phyloP scores from a whole-genome alignment of 768 basidiomycete species.

The Rhizopogon rudus region DNA sequence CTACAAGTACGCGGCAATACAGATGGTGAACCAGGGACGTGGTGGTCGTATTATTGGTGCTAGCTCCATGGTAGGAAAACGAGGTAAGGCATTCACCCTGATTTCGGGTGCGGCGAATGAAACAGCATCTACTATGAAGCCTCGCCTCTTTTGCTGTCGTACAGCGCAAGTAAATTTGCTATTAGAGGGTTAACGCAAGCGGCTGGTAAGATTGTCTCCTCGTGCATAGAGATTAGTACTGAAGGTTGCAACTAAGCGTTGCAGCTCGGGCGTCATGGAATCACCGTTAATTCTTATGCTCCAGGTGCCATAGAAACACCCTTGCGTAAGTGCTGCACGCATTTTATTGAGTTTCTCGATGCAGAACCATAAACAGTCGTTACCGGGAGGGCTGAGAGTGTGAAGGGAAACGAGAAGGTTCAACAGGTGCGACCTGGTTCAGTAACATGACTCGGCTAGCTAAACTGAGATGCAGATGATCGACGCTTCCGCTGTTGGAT shows the following conservation, averaged over 20 bases:
- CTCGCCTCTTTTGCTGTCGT: not conserved
- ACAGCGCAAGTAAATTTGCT: constrained; percentile 28
- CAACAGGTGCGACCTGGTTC: not conserved
- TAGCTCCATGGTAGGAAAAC: constrained; percentile 25
- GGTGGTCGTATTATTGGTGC: constrained; percentile 36
- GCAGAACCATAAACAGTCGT: not conserved
- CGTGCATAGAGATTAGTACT: not conserved
- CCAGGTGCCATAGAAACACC: constrained; percentile 27
- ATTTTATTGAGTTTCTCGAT: not conserved
- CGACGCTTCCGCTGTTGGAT: constrained; percentile 7
- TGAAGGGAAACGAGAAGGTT: not conserved
- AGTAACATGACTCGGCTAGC: not conserved
- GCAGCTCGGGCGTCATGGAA: constrained; percentile 25
- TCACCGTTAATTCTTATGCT: constrained; percentile 36
- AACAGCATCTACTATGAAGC: not conserved
- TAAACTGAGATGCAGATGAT: not conserved
- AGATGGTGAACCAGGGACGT: constrained; percentile 35
- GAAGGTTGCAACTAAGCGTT: not conserved
- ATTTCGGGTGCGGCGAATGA: not conserved
- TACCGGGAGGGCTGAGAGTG: not conserved
- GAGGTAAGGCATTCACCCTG: constrained; percentile 11
- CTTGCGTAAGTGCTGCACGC: constrained; percentile 18
- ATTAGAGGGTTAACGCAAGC: constrained; percentile 34
- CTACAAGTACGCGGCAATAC: constrained; percentile 33
- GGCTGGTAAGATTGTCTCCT: constrained; percentile 21